phyloP scores from a whole-genome alignment of 441 rosid genomes.

The Corymbia citriodora region DNA sequence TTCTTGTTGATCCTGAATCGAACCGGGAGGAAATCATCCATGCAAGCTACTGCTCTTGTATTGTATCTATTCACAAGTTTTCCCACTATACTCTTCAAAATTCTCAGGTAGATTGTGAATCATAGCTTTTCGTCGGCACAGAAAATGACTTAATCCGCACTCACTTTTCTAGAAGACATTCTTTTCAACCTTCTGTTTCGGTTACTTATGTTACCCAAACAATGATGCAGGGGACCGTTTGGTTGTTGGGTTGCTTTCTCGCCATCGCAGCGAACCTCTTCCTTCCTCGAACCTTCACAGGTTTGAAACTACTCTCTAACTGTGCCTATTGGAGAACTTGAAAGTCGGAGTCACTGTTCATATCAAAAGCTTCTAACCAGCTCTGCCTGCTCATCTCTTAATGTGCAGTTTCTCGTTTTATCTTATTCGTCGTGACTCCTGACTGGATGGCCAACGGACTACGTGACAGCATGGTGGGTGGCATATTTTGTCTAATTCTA shows the following conservation, averaged over 20 bases:
- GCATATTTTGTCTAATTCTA: constrained; percentile 29
- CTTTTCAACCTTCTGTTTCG: background rate
- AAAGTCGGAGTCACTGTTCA: background rate
- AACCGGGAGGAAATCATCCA: constrained; percentile 22
- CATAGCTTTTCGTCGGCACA: background rate
- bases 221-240: constrained; percentile 37
- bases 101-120: constrained; percentile 28
- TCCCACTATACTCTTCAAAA: constrained; percentile 34
- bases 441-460: constrained; percentile 28
- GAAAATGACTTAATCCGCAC: background rate
- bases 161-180: background rate
- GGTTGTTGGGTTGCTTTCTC: constrained; percentile 46
- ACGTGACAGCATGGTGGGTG: constrained; percentile 31
- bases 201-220: background rate
- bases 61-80: constrained; percentile 32
- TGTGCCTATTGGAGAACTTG: background rate
- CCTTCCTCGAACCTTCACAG: constrained; percentile 35
- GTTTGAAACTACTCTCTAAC: constrained; percentile 10
- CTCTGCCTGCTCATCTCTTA: background rate
- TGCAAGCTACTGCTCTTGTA: constrained; percentile 29
- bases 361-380: background rate
- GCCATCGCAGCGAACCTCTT: constrained; percentile 32
- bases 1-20: constrained; percentile 37
- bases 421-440: constrained; percentile 35
- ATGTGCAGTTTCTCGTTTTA: constrained; percentile 32